Evolutionary conservation across 768 basidiomycete species (phyloP).

Genomic region (Mrakia blollopis): DNA sequence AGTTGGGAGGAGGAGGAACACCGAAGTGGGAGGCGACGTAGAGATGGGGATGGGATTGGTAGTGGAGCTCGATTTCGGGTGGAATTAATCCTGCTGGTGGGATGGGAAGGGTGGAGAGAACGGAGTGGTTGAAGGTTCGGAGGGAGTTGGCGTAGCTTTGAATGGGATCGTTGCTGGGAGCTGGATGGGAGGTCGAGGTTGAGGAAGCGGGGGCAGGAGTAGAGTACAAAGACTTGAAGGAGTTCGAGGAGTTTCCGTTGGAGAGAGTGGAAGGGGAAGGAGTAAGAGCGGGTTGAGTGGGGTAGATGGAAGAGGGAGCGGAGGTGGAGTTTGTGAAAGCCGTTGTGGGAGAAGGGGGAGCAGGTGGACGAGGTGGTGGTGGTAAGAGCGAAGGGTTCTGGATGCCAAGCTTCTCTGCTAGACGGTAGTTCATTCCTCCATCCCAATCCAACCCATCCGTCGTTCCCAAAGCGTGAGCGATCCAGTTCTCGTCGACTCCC

Average conservation of each 20-base stretch:
- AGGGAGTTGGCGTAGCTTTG: background rate
- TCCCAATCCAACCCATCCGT: conserved; percentile 3
- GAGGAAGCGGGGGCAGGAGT: background rate
- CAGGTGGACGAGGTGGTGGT: background rate
- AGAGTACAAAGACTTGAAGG: background rate
- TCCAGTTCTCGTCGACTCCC: background rate
- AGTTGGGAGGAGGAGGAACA: background rate
- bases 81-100: background rate
- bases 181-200: background rate
- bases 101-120: background rate
- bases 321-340: background rate
- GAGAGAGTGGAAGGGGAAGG: background rate
- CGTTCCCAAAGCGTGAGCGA: background rate
- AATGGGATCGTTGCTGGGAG: background rate
- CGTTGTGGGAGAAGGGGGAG: background rate
- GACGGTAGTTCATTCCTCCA: background rate
- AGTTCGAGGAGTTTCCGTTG: background rate
- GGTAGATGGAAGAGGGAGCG: background rate
- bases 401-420: background rate
- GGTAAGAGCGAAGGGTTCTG: background rate
- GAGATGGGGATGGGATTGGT: background rate
- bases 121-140: background rate
- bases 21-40: conserved; percentile 8
- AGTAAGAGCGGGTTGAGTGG: background rate
- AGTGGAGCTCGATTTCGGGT: background rate